These are phyloP conservation scores for Amaranthus tricolor DNA, from an alignment of 179 eudicot genomes.

Conservation along the genomic window DNA sequence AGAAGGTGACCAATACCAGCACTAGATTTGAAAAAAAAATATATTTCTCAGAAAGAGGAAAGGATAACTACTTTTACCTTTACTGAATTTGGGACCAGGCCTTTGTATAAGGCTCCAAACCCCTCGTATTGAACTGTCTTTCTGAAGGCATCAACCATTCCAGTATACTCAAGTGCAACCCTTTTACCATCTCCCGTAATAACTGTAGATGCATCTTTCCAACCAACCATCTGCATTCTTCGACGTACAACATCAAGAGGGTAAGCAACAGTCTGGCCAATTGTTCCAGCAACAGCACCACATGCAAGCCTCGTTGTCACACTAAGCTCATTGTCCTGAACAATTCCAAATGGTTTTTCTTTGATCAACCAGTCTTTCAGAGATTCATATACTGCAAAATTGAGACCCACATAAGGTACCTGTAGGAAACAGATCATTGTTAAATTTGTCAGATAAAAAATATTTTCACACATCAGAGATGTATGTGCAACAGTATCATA, in stretches of 20 bases:
- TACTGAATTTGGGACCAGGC: conserved; percentile 89
- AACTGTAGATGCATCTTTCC: conserved; percentile 75
- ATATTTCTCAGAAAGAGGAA: not conserved
- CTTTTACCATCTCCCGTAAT: conserved; percentile 71
- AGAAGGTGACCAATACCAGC: not conserved
- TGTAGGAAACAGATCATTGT: conserved; percentile 29
- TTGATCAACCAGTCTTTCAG: conserved; percentile 77
- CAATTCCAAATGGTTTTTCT: conserved; percentile 62
- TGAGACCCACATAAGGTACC: conserved; percentile 96
- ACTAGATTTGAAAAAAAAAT: not conserved
- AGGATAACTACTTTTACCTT: conserved; percentile 51
- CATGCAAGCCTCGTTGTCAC: conserved; percentile 87
- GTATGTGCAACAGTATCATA: not conserved
- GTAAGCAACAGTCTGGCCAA: conserved; percentile 93
- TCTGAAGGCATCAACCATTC: conserved; percentile 89
- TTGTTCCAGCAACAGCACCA: conserved; percentile 93
- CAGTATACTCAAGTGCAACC: conserved; percentile 67
- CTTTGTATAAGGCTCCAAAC: conserved; percentile 83
- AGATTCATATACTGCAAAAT: conserved; percentile 92
- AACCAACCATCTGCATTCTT: conserved; percentile 97
- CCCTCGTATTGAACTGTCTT: conserved; percentile 87
- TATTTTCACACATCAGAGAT: not conserved
- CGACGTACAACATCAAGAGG: conserved; percentile 90
- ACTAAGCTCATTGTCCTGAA: conserved; percentile 63
- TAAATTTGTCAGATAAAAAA: not conserved